Conservation (phyloP, 2,329 filamentous ascomycete species). For the Aspergillus ochraceus region DNA sequence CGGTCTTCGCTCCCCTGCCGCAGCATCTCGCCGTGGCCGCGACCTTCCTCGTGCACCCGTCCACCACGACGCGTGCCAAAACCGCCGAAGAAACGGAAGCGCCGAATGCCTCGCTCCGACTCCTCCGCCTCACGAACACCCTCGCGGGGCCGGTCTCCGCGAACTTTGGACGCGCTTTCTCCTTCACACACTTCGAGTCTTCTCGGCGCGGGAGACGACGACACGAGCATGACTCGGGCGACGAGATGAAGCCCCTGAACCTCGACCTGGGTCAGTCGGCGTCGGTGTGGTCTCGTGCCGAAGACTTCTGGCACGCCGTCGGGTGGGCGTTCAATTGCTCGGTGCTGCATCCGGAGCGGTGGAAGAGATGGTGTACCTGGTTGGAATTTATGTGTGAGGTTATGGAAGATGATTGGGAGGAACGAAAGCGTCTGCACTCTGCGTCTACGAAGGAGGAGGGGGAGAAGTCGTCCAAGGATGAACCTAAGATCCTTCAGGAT, state of each 20-base stretch:
- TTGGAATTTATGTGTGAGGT: slow-evolving; percentile 65
- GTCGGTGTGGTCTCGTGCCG: slow-evolving; percentile 71
- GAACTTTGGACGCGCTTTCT: slow-evolving; percentile 70
- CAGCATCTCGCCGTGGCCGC: slow-evolving; percentile 74
- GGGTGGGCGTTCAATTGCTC: slow-evolving; percentile 96
- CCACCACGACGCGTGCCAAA: slow-evolving; percentile 70
- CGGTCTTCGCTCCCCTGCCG: slow-evolving; percentile 66
- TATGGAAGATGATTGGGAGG: slow-evolving; percentile 46
- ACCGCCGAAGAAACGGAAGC: slow-evolving; percentile 62
- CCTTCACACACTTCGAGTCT: slow-evolving; percentile 53
- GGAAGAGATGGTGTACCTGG: slow-evolving; percentile 80
- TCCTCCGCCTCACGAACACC: slow-evolving; percentile 66
- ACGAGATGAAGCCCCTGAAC: slow-evolving; percentile 55
- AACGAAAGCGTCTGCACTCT: slow-evolving; percentile 32
- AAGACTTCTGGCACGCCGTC: slow-evolving; percentile 84
- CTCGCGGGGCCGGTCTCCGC: slow-evolving; percentile 69
- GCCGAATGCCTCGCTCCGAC: slow-evolving; percentile 65
- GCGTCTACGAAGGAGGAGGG: slow-evolving; percentile 13
- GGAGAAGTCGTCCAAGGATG: slow-evolving; percentile 5
- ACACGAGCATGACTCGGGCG: slow-evolving; percentile 32
- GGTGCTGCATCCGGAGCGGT: slow-evolving; percentile 67
- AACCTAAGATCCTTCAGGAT: slow-evolving; percentile 26
- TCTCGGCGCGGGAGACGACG: slow-evolving; percentile 34
- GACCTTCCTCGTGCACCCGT: slow-evolving; percentile 79
- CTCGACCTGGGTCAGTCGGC: slow-evolving; percentile 62